Conservation (phyloP, 129 eudicot genomes). For the Centella asiatica region DNA sequence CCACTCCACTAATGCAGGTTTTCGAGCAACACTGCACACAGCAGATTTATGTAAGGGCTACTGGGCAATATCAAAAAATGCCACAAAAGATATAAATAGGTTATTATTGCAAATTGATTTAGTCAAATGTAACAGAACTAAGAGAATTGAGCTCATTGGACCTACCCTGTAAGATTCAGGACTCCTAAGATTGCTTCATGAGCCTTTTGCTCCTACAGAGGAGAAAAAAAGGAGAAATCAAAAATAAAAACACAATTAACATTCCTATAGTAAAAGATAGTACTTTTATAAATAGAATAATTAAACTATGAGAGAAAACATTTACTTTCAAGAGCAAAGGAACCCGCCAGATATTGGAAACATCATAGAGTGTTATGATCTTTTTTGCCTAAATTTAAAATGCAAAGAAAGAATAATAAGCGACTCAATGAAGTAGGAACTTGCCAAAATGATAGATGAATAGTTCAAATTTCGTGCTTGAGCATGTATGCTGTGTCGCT, state of each 20-base stretch:
- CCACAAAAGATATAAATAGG: background rate
- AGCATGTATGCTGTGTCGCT: background rate
- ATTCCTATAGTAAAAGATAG: conserved; percentile 6
- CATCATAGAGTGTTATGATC: conserved; percentile 44
- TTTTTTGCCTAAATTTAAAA: conserved; percentile 32
- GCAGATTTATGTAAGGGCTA: background rate
- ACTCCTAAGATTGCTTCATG: conserved; percentile 56
- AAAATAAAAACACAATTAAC: too few relatives aligned
- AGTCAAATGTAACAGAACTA: conserved; percentile 1
- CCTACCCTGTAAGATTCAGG: conserved; percentile 41
- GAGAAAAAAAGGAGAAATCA: background rate
- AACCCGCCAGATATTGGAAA: conserved; percentile 52
- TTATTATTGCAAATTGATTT: background rate
- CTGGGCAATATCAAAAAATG: background rate
- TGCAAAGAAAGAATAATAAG: background rate
- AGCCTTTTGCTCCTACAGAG: conserved; percentile 49
- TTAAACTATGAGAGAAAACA: background rate
- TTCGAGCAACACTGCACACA: conserved; percentile 17
- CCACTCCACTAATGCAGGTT: conserved; percentile 41
- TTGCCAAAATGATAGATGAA: background rate
- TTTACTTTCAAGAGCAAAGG: conserved; percentile 57
- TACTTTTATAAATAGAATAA: background rate
- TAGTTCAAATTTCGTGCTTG: background rate
- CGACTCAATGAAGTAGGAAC: background rate
- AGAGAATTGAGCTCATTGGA: conserved; percentile 5